A percentile compares a stretch with the other conserved stretches of the same genome.
Evolutionary conservation across 768 basidiomycete species (phyloP).

Genomic region (Glaciozyma martinii): DNA sequence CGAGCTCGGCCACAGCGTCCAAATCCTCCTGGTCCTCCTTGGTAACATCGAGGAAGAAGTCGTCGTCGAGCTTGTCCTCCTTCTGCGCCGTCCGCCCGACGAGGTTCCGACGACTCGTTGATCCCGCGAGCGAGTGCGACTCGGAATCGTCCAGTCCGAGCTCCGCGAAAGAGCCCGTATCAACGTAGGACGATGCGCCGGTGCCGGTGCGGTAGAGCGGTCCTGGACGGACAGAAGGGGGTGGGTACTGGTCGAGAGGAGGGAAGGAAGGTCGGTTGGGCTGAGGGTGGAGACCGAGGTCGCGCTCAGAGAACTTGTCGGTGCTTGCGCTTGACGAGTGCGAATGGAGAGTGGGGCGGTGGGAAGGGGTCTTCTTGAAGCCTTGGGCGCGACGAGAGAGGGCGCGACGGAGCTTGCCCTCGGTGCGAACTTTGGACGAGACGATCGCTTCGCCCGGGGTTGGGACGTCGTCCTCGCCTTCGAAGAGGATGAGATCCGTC

Average conservation of each 20-base stretch:
- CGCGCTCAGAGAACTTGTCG: neutral
- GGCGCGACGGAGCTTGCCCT: slow-evolving; percentile 54
- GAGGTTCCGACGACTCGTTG: neutral
- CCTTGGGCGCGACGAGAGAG: slow-evolving; percentile 39
- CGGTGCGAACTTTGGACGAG: slow-evolving; percentile 50
- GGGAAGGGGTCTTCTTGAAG: neutral
- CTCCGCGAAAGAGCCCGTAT: neutral
- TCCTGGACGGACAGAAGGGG: neutral
- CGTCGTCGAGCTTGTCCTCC: slow-evolving; percentile 1
- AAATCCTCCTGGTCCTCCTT: slow-evolving; percentile 55
- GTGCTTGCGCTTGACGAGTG: neutral
- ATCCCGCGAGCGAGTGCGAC: neutral
- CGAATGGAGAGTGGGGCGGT: neutral
- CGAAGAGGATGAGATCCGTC: slow-evolving; percentile 65
- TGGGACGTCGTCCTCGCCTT: slow-evolving; percentile 59
- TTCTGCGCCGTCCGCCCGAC: neutral
- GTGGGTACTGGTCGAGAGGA: neutral
- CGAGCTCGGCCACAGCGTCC: slow-evolving; percentile 53
- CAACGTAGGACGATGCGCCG: neutral
- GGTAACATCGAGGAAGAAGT: slow-evolving; percentile 46
- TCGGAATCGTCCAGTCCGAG: neutral
- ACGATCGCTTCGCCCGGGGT: slow-evolving; percentile 51
- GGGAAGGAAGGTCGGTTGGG: neutral
- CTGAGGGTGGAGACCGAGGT: neutral
- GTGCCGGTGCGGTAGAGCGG: neutral